These are phyloP conservation scores for Rhodotorula sp. DNA, from an alignment of 1,284 basidiomycete genomes.

Conservation along the genomic window DNA sequence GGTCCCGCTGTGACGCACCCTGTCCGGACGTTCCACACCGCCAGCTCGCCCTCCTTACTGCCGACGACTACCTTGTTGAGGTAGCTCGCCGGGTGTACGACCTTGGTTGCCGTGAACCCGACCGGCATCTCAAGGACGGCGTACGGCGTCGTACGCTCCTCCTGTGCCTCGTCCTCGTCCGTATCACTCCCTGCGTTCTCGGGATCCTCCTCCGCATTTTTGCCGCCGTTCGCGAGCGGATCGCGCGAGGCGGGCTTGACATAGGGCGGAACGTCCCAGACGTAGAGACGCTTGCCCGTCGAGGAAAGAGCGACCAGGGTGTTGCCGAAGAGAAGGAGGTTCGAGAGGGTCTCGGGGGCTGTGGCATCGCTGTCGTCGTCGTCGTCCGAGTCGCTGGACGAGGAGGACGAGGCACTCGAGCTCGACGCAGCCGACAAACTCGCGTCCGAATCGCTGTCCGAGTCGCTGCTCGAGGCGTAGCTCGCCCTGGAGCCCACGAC, in stretches of 20 bases:
- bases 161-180: neutral
- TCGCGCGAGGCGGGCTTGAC: conserved; percentile 34
- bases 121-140: conserved; percentile 69
- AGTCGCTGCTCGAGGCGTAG: neutral
- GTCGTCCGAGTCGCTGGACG: conserved; percentile 53
- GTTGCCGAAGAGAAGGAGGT: conserved; percentile 68
- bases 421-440: neutral
- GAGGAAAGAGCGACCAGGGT: conserved; percentile 71
- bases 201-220: conserved; percentile 30
- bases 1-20: conserved; percentile 58
- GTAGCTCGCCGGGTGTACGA: conserved; percentile 95
- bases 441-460: neutral
- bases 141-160: conserved; percentile 52
- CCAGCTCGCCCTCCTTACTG: conserved; percentile 75
- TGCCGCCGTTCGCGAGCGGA: conserved; percentile 60
- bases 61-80: conserved; percentile 92
- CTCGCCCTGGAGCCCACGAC: neutral
- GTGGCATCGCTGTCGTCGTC: neutral
- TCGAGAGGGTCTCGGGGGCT: conserved; percentile 48
- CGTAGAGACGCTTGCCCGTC: conserved; percentile 73
- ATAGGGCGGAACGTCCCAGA: conserved; percentile 63
- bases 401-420: conserved; percentile 50
- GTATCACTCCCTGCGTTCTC: conserved; percentile 49
- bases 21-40: conserved; percentile 92
- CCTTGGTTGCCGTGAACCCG: conserved; percentile 76